Percentiles rank a stretch among this genome's conserved stretches.
These are phyloP conservation scores for Coniella vitis DNA, from an alignment of 2,329 filamentous ascomycete species.

Conservation along the genomic window DNA sequence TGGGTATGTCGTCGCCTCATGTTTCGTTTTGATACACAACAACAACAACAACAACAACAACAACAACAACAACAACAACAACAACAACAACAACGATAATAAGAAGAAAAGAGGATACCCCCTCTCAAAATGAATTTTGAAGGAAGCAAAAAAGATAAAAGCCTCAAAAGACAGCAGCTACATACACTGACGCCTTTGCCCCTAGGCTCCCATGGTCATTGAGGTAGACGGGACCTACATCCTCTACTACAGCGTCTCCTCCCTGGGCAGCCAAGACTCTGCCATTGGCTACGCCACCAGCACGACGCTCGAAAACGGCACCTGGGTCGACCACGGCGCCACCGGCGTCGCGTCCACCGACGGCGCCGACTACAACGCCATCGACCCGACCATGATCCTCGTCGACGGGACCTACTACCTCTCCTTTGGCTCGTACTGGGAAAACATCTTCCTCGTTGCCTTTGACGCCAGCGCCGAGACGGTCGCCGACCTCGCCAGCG, in stretches of 20 bases:
- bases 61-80: no score
- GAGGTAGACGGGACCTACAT: slow-evolving; percentile 53
- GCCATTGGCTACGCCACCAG: slow-evolving; percentile 51
- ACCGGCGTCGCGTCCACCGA: slow-evolving; percentile 37
- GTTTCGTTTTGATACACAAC: no score
- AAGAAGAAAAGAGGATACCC: no score
- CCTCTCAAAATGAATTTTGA: no score
- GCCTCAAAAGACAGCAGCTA: neutral
- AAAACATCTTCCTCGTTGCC: slow-evolving; percentile 52
- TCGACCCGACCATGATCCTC: slow-evolving; percentile 47
- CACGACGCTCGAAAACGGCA: slow-evolving; percentile 25
- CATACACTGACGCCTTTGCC: no score
- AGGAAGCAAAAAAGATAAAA: neutral
- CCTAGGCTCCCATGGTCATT: slow-evolving; percentile 56
- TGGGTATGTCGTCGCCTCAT: slow-evolving; percentile 4
- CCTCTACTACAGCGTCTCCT: slow-evolving; percentile 59
- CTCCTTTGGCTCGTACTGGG: slow-evolving; percentile 65
- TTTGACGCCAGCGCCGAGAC: slow-evolving; percentile 33
- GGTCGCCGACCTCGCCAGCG: slow-evolving; percentile 16
- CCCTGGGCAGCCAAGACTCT: slow-evolving; percentile 53
- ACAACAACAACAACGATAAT: no score
- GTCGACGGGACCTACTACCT: slow-evolving; percentile 39
- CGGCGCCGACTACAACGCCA: slow-evolving; percentile 40
- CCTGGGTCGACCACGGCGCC: slow-evolving; percentile 46
- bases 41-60: no score